Evolutionary conservation across 2,329 filamentous ascomycete species (phyloP).

Genomic region (Stagonosporopsis chrysanthemi): DNA sequence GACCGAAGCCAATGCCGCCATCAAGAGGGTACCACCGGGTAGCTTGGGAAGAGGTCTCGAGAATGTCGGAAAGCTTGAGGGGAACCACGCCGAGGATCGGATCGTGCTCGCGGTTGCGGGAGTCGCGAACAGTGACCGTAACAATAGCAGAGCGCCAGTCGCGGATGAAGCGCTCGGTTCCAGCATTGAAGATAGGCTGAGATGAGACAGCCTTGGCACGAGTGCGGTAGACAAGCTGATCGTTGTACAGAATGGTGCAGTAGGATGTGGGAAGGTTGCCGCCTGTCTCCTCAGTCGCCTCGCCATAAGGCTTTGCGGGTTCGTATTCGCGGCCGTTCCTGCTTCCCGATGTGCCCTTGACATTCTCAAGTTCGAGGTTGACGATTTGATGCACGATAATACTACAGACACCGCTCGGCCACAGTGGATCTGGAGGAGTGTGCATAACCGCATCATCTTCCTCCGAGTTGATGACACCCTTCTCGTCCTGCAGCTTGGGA

Average conservation of each 20-base stretch:
- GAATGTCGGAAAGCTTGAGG: conserved; percentile 84
- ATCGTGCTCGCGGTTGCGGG: conserved; percentile 89
- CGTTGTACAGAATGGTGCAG: conserved; percentile 90
- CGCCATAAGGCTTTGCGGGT: conserved; percentile 83
- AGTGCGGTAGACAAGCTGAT: conserved; percentile 91
- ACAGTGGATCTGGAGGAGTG: conserved; percentile 94
- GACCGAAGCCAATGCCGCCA: conserved; percentile 88
- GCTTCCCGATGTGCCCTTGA: conserved; percentile 83
- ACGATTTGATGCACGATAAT: conserved; percentile 94
- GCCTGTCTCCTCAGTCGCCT: conserved; percentile 83
- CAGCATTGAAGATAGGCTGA: conserved; percentile 96
- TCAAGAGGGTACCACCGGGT: conserved; percentile 97
- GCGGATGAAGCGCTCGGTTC: conserved; percentile 89
- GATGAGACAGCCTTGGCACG: conserved; percentile 91
- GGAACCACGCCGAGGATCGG: conserved; percentile 93
- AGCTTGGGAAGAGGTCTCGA: conserved; percentile 84
- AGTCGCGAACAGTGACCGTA: conserved; percentile 87
- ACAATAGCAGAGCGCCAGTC: conserved; percentile 91
- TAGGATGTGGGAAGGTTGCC: conserved; percentile 86
- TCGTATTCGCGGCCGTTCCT: conserved; percentile 87
- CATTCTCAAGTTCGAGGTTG: conserved; percentile 88
- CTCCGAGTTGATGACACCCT: conserved; percentile 74
- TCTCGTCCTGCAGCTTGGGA: conserved; percentile 84
- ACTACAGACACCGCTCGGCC: conserved; percentile 89
- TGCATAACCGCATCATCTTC: conserved; percentile 85